Evolutionary conservation across 495 filamentous ascomycete genomes (phyloP), one percentile per base, ranked within the genome.

Genomic region (Parathielavia appendiculata): DNA sequence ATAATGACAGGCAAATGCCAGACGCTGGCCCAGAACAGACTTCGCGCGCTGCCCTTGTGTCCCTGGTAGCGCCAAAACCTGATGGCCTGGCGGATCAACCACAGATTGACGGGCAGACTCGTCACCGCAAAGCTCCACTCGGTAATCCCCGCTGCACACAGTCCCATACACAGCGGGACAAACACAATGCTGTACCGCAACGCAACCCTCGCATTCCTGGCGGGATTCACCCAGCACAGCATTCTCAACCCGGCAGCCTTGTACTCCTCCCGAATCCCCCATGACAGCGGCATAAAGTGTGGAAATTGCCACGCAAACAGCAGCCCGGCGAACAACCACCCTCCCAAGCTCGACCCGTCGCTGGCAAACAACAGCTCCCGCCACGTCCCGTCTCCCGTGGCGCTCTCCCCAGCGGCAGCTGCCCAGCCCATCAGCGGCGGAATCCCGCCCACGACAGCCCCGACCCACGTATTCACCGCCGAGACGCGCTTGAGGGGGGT

Each of bases 401-500:
- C 90, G 44, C 81, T 87, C 72, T 95, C 89, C 45, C 91, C 91
- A 0, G 89, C 89, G 2, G 92, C 93, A 0, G 93, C 93, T 14
- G 92, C 86, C 93, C 93, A 98, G 65, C 93, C 93, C 93, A 98
- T 98, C 49, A 98, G 68, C 5, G 93, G 93, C 0, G 93, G 93
- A 45, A 98, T 96, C 1, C 86, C 91, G 48, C 93, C 93, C 0
- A 98, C 90, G 2, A 98, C 58, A 13, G 93, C 93, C 30, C 93
- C 93, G 11, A 91, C 86, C 93, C 93, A 98, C 0, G 93, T 98
- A 68, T 98, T 98, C 45, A 92, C 70, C 6, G 89, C 89, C 23
- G 86, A 87, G 0, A 97, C 72, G 1, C 91, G 84, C 69, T 98
- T 98, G 64, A 97, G 68, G 0, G 93, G 91, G 0, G 93, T 98